Conservation (phyloP, 148 eudicot species). For the Salicornia ramosissima region DNA sequence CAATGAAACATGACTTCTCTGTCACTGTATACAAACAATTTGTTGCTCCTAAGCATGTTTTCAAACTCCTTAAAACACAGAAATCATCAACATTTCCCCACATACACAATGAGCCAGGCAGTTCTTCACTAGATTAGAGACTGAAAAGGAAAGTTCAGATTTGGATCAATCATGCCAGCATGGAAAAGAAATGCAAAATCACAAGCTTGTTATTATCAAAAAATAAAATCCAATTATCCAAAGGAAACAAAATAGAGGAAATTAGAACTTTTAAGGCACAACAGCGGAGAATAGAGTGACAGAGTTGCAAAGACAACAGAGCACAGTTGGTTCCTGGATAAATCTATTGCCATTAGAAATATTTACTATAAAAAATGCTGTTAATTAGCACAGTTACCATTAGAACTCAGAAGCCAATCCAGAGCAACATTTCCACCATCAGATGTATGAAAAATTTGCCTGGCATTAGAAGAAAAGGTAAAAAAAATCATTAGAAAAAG, state of each 20-base stretch:
- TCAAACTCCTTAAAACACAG: too few species aligned
- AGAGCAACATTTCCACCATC: conserved; percentile 91
- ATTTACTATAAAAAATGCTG: background rate
- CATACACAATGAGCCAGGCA: background rate
- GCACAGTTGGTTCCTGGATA: background rate
- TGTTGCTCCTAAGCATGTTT: background rate
- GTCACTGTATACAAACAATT: background rate
- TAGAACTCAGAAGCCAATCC: conserved; percentile 79
- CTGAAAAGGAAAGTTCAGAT: background rate
- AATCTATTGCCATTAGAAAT: background rate
- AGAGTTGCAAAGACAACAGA: background rate
- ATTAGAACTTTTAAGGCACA: background rate
- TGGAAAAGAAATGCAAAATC: background rate
- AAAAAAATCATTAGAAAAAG: conserved; percentile 1
- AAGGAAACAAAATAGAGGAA: conserved; percentile 2
- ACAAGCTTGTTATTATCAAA: background rate
- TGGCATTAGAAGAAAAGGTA: conserved; percentile 27
- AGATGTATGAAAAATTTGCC: conserved; percentile 68
- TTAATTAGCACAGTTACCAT: conserved; percentile 43
- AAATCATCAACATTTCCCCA: too few species aligned
- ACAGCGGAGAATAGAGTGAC: background rate
- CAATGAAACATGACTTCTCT: background rate
- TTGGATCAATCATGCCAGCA: background rate
- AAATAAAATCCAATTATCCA: background rate
- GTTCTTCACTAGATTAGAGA: background rate